Conservation (phyloP, 2,329 filamentous ascomycete genomes). For the Curvularia sp. region DNA sequence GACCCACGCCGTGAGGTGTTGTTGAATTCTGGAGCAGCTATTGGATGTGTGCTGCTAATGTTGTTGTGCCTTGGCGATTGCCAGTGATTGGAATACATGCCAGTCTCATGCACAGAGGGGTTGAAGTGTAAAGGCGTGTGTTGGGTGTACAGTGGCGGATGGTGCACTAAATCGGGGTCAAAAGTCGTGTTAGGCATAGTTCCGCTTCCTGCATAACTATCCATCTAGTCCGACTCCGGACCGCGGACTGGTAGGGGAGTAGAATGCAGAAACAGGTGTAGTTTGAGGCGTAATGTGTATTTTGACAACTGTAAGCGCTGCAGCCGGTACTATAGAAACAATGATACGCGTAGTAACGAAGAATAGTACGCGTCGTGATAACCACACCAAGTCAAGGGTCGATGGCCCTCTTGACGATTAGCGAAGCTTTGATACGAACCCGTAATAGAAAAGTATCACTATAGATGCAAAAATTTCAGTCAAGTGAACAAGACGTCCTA, state of each 20-base stretch:
- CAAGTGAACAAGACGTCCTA: neutral
- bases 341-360: neutral
- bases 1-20: neutral
- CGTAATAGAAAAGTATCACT: neutral
- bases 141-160: slow-evolving; percentile 1
- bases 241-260: neutral
- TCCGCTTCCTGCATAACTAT: neutral
- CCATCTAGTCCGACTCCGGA: neutral
- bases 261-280: neutral
- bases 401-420: neutral
- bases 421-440: neutral
- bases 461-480: neutral
- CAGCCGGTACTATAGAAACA: neutral
- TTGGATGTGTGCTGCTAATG: slow-evolving; percentile 4
- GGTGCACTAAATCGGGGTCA: neutral
- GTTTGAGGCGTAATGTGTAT: neutral
- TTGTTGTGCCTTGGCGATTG: neutral
- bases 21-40: neutral
- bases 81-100: neutral
- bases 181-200: neutral
- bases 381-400: neutral
- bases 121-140: slow-evolving; percentile 1
- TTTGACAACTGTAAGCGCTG: neutral
- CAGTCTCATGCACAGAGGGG: neutral
- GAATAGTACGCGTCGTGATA: neutral